Evolutionary conservation across 2,329 filamentous ascomycete species (phyloP).

Genomic region (Colletotrichum karsti): DNA sequence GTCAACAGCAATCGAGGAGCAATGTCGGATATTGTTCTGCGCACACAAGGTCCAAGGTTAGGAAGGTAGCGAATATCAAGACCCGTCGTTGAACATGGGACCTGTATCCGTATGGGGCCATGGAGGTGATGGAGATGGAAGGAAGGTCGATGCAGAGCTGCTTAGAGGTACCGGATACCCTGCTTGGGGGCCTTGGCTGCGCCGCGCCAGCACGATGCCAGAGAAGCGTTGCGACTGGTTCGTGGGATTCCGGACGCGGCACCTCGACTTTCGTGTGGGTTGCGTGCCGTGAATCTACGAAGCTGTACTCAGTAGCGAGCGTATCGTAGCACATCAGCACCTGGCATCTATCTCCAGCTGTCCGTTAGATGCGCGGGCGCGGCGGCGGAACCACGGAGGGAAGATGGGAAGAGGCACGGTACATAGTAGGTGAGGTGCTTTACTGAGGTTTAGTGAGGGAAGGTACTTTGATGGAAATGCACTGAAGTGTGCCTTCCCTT

Average conservation of each 20-base stretch:
- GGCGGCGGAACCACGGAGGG: conserved; percentile 10
- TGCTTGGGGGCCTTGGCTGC: conserved; percentile 1
- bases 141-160: conserved; percentile 12
- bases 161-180: conserved; percentile 4
- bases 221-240: conserved; percentile 27
- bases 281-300: too few relatives aligned
- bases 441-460: too few relatives aligned
- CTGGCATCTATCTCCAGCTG: not conserved
- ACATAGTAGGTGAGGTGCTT: not conserved
- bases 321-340: not conserved
- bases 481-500: too few relatives aligned
- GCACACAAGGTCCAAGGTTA: not conserved
- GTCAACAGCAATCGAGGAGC: not conserved
- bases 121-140: not conserved
- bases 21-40: not conserved
- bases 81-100: too few relatives aligned
- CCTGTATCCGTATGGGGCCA: too few relatives aligned
- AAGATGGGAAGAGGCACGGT: not conserved
- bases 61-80: not conserved
- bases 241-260: conserved; percentile 25
- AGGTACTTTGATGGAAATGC: too few relatives aligned
- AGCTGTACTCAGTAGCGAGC: too few relatives aligned
- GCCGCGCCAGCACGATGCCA: conserved; percentile 16
- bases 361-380: not conserved
- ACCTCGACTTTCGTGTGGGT: conserved; percentile 17